These are phyloP conservation scores for Beta vulgaris DNA, from an alignment of 148 eudicot genomes.

Conservation along the genomic window DNA sequence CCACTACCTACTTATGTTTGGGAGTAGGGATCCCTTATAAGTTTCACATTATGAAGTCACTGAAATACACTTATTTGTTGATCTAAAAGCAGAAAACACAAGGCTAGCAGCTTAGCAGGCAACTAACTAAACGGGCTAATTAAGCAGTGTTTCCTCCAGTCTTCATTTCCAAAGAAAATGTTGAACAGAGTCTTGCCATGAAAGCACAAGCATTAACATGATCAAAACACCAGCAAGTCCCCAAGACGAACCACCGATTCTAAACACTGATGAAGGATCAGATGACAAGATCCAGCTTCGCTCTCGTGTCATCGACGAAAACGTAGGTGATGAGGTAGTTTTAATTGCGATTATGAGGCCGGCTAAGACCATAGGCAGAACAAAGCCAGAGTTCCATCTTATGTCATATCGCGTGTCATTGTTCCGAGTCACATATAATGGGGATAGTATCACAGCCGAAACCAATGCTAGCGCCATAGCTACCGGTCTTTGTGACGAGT, in stretches of 20 bases:
- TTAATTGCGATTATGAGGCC: slow-evolving; percentile 82
- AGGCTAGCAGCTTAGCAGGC: slow-evolving; percentile 6
- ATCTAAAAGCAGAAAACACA: not conserved
- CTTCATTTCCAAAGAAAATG: slow-evolving; percentile 77
- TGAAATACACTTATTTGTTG: not conserved
- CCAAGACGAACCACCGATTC: slow-evolving; percentile 74
- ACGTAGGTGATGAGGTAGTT: slow-evolving; percentile 46
- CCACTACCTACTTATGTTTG: no score
- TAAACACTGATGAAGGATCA: slow-evolving; percentile 41
- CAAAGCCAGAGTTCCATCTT: slow-evolving; percentile 68
- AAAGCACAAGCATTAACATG: slow-evolving; percentile 64
- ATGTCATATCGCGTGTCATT: slow-evolving; percentile 38
- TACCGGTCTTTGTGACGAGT: slow-evolving; percentile 54
- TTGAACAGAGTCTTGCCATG: slow-evolving; percentile 75
- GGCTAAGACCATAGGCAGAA: slow-evolving; percentile 68
- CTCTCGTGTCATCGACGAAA: slow-evolving; percentile 12
- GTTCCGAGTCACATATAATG: slow-evolving; percentile 46
- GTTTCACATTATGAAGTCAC: slow-evolving; percentile 1
- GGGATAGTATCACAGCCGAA: slow-evolving; percentile 67
- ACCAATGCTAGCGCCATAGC: slow-evolving; percentile 69
- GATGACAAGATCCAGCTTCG: slow-evolving; percentile 23
- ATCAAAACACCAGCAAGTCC: slow-evolving; percentile 70
- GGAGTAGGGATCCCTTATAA: no score
- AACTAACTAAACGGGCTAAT: not conserved
- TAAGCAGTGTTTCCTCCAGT: not conserved